Base-by-base conservation (phyloP, 1,284 basidiomycete species). In the Rhodofomes roseus region DNA sequence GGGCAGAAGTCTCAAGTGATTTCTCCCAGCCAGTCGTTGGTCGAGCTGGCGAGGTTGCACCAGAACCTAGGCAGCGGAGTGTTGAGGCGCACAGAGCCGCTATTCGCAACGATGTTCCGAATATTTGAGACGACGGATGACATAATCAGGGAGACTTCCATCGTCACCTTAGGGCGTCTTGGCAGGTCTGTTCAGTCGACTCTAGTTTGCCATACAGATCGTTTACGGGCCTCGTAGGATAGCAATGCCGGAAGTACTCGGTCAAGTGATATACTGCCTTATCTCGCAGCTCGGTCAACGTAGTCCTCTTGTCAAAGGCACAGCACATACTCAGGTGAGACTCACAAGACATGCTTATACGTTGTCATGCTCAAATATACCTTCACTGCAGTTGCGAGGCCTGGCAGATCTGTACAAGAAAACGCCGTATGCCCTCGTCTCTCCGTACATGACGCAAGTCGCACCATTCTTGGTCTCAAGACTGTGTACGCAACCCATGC, bases 381-480 rank as follows among this genome's bases (percentile, higher is more conserved):
- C 23, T 4, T n/a, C 8, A 29, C 23, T 16, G 34, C 62, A 95
- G 91, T 77, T 95, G 22, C 71, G 83, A 6, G 78, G 77, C 0
- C 68, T 90, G 41, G 81, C 85, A 23, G 84, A 81, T 59, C 70
- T 79, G 57, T 79, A 85, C 64, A 79, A 82, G 44, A 93, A 90
- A 67, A 78, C 85, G 0, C 82, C 87, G 0, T 92, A 92, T 68
- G 80, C 80, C 9, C 77, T 95, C 37, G 70, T 93, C 9, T 81
- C 82, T 2, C 91, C 92, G 0, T 87, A 89, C 70, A 76, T 94
- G 62, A 79, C 85, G 31, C 78, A 82, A 29, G 80, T 96, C 56
- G 86, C 89, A 1, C 82, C 87, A 1, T 84, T 86, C 55, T 76
- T 95, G 16, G 81, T 91, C 18, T 75, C 79, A 27, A 82, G 82